Evolutionary conservation across 768 basidiomycete genomes (phyloP), one percentile per base, ranked within the genome.

Genomic region (Phlebiopsis gigantea): DNA sequence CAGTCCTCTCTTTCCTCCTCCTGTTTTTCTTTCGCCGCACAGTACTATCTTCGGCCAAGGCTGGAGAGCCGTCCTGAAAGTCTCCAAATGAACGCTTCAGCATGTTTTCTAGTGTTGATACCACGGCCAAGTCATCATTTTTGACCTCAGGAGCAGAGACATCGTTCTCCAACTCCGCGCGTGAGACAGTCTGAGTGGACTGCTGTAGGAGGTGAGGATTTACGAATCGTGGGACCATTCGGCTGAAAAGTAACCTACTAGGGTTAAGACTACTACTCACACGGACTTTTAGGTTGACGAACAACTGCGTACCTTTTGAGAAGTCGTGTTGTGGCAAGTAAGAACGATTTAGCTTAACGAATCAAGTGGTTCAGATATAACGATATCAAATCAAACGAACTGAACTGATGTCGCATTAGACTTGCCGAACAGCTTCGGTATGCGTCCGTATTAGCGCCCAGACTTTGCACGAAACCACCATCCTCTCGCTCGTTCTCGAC

Each of bases 71-170:
- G 2, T 30, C 15, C 5, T 53, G 56, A 19, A 61, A 39, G 29
- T 61, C 60, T 14, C 60, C 60, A 4, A 61, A 44, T 4, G 57
- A 58, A 15, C 60, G 60, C 26, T 61, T 61, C 10, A 61, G 12
- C 4, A 61, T 44, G 15, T n/a, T 28, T 29, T 61, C 57, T 15
- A 61, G 47, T 6, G 53, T 25, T 10, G 44, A n/a, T 17, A 61
- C 39, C 12, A 39, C 39, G 21, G n/a, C 31, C n/a, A 8, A 28
- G n/a, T 21, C 42, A 12, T 56, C 57, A 2, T 57, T 28, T 45
- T 57, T 31, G 14, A 22, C 25, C 1, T 50, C 53, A 12, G 39
- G 22, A 19, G 42, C 21, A 10, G 49, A n/a, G 17, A 51, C 49
- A 28, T 55, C 54, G 22, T 51, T 31, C 14, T 46, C 50, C 15